Base-by-base conservation (phyloP, 148 eudicot species). In the Rhododendron henanense region DNA sequence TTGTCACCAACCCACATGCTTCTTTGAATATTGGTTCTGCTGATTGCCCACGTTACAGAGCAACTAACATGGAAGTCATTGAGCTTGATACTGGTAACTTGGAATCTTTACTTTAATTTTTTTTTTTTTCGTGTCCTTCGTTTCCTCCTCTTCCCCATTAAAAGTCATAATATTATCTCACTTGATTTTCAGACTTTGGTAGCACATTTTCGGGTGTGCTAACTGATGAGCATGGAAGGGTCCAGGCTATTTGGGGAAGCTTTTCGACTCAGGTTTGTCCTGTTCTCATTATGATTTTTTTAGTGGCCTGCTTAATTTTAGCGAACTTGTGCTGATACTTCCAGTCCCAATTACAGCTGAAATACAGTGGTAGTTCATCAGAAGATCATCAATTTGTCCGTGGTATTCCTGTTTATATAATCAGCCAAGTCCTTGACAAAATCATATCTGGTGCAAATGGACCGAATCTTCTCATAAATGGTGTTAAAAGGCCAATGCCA, bases 361-460 rank as follows among this genome's bases (percentile, higher is more conserved):
- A 93, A 88, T 93, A 93, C 89, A 90, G 93, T 53, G 87, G 91
- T 78, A 93, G 91, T 83, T 89, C 98, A 78, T 94, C 96, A 16
- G 96, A 97, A 90, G 98, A 95, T 90, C 98, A 95, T 91, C 96
- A 95, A 87, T 93, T 97, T 91, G 98, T 93, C 87, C 92, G 99
- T 83, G 99, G 99, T 75, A 93, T 97, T 76, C 99, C 99, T 69
- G 89, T 94, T 79, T 92, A 95, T 88, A 87, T 95, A 83, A 91
- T 95, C 84, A 94, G 95, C 87, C 92, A 94, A 88, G 93, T 93
- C 85, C 98, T 97, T 73, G 90, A 90, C 76, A 94, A 97, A 92
- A 94, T 97, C 85, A 84, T 93, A 85, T 90, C 93, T 86, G 99
- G 96, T 41, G 90, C 92, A 73, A 92, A 91, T 81, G 98, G 97